A percentile compares a stretch with the other conserved stretches of the same genome.
Conservation (phyloP, 805 yeast species). For the Metschnikowia picachoensis region DNA sequence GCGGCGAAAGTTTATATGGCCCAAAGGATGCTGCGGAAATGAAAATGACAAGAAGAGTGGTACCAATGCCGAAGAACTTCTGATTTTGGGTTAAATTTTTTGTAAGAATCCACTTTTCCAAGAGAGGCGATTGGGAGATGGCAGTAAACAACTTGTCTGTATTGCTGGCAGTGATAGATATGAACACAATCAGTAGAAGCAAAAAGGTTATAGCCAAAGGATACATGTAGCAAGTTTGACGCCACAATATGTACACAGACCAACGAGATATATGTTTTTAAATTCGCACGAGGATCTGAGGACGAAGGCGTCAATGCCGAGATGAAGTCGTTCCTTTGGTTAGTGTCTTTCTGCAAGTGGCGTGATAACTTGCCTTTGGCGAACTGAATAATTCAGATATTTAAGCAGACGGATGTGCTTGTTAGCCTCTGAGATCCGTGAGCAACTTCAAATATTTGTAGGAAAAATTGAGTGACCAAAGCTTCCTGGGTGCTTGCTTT, state of each 20-base stretch:
- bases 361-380: too few relatives aligned
- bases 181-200: slow-evolving; percentile 3
- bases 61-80: slow-evolving; percentile 7
- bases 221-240: slow-evolving; percentile 2
- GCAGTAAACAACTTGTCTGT: not conserved
- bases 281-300: too few relatives aligned
- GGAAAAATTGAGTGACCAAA: too few relatives aligned
- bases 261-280: too few relatives aligned
- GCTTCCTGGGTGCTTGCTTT: too few relatives aligned
- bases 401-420: too few relatives aligned
- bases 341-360: too few relatives aligned
- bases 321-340: too few relatives aligned
- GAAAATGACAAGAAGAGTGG: slow-evolving; percentile 10
- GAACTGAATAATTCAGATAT: too few relatives aligned
- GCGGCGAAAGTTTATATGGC: slow-evolving; percentile 2
- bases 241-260: not conserved
- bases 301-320: too few relatives aligned
- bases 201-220: not conserved
- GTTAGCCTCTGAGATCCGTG: too few relatives aligned
- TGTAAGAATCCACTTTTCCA: slow-evolving; percentile 1
- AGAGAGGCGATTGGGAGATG: not conserved
- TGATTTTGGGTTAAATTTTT: not conserved
- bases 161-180: slow-evolving; percentile 1
- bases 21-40: slow-evolving; percentile 4
- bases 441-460: too few relatives aligned